Evolutionary conservation across 2,329 filamentous ascomycete genomes (phyloP).

Genomic region (Monosporascus sp.): DNA sequence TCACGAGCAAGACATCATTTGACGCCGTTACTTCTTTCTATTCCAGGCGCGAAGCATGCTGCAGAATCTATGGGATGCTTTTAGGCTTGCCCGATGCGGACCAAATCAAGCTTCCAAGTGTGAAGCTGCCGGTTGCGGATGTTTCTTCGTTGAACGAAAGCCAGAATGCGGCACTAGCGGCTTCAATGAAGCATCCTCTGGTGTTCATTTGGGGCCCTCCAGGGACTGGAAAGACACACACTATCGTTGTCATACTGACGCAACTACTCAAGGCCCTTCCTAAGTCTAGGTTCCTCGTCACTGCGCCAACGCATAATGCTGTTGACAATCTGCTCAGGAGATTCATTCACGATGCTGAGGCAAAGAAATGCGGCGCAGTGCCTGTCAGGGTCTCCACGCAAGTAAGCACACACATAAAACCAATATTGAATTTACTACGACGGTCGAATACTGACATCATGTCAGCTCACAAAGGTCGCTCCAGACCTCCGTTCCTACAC

Average conservation of each 20-base stretch:
- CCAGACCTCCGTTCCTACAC: conserved; percentile 30
- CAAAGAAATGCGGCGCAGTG: background rate
- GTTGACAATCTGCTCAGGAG: conserved; percentile 38
- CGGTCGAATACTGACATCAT: background rate
- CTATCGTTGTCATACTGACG: conserved; percentile 33
- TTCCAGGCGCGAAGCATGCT: conserved; percentile 21
- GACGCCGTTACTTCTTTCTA: conserved; percentile 32
- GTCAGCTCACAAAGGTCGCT: conserved; percentile 29
- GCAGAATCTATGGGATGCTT: conserved; percentile 22
- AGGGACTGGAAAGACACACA: conserved; percentile 41
- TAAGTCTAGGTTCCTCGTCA: conserved; percentile 29
- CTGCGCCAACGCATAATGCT: conserved; percentile 40
- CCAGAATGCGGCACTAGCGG: conserved; percentile 28
- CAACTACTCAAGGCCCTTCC: conserved; percentile 23
- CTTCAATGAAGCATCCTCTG: conserved; percentile 24
- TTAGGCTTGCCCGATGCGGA: background rate
- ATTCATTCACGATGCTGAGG: conserved; percentile 18
- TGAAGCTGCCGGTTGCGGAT: background rate
- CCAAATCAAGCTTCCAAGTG: background rate
- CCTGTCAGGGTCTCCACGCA: conserved; percentile 24
- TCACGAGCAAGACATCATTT: conserved; percentile 34
- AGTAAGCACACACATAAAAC: too few relatives aligned
- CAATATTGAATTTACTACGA: background rate
- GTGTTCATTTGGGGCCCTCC: conserved; percentile 40
- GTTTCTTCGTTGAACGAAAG: conserved; percentile 25